Percentiles rank a stretch among this genome's conserved stretches.
phyloP scores from a whole-genome alignment of 495 filamentous ascomycete species.

The Podospora didyma region DNA sequence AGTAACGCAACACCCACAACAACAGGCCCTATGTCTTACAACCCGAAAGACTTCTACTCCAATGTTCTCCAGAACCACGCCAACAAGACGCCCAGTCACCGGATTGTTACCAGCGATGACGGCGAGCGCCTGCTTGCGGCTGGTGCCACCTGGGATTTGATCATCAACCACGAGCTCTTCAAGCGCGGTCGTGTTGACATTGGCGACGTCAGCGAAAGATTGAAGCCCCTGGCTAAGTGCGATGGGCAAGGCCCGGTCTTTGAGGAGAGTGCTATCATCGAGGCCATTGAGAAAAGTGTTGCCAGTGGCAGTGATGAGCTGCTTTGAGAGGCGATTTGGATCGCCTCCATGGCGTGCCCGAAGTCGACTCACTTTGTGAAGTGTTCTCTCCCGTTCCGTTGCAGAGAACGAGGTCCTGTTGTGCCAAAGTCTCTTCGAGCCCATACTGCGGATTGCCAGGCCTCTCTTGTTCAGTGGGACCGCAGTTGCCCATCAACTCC shows the following conservation, averaged over 20 bases:
- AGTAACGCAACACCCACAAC: constrained; percentile 28
- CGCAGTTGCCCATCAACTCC: too few species aligned
- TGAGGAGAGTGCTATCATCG: constrained; percentile 66
- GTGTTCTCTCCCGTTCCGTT: too few species aligned
- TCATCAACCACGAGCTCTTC: constrained; percentile 77
- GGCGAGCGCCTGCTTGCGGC: constrained; percentile 78
- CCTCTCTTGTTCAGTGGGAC: too few species aligned
- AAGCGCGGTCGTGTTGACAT: constrained; percentile 82
- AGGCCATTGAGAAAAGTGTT: constrained; percentile 74
- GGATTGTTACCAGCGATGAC: constrained; percentile 61
- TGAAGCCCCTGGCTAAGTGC: constrained; percentile 77
- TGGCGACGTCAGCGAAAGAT: constrained; percentile 64
- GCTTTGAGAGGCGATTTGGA: constrained; percentile 41
- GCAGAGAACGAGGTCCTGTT: too few species aligned
- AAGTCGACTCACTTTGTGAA: too few species aligned
- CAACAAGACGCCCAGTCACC: constrained; percentile 61
- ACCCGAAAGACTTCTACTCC: constrained; percentile 66
- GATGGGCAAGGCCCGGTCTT: constrained; percentile 91
- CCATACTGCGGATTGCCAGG: too few species aligned
- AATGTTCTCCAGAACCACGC: constrained; percentile 50
- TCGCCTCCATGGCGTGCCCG: neutral
- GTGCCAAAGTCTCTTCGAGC: too few species aligned
- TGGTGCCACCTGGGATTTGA: constrained; percentile 85
- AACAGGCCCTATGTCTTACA: constrained; percentile 70
- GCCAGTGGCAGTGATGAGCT: constrained; percentile 71